Evolutionary conservation across 495 filamentous ascomycete species (phyloP).

Genomic region (Aspergillus kassunensis): DNA sequence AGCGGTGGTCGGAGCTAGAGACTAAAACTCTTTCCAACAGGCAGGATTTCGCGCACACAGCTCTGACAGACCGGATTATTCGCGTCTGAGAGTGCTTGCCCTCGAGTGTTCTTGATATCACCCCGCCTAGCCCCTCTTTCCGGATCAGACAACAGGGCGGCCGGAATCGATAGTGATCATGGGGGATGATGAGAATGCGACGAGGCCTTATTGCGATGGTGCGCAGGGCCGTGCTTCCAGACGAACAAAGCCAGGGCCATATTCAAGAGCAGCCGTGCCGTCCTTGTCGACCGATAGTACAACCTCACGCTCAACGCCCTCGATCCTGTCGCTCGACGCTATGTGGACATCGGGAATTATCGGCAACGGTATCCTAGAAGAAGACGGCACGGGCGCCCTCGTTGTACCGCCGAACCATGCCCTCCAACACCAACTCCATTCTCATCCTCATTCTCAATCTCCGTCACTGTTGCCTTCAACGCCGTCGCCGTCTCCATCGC

Average conservation of each 20-base stretch:
- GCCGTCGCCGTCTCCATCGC: too few species aligned
- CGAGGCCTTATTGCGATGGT: background rate
- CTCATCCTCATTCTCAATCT: slow-evolving; percentile 1
- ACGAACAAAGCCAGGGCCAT: background rate
- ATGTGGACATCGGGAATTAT: slow-evolving; percentile 18
- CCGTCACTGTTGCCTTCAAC: too few species aligned
- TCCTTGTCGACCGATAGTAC: slow-evolving; percentile 22
- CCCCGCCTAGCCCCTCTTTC: background rate
- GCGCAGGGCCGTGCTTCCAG: background rate
- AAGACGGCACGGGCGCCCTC: slow-evolving; percentile 24
- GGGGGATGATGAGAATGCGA: slow-evolving; percentile 4
- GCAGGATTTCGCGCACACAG: slow-evolving; percentile 3
- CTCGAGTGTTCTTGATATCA: background rate
- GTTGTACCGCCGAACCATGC: slow-evolving; percentile 18
- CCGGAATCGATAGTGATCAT: background rate
- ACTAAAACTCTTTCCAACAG: too few species aligned
- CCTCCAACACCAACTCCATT: slow-evolving; percentile 1
- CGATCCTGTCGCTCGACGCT: slow-evolving; percentile 18
- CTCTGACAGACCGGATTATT: slow-evolving; percentile 12
- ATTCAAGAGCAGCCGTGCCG: slow-evolving; percentile 14
- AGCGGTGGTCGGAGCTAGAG: too few species aligned
- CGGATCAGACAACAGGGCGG: background rate
- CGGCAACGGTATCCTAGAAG: slow-evolving; percentile 21
- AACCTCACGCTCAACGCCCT: slow-evolving; percentile 12
- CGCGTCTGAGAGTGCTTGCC: slow-evolving; percentile 7